phyloP scores from a whole-genome alignment of 345 rosid genomes.

The Rhodamnia argentea region DNA sequence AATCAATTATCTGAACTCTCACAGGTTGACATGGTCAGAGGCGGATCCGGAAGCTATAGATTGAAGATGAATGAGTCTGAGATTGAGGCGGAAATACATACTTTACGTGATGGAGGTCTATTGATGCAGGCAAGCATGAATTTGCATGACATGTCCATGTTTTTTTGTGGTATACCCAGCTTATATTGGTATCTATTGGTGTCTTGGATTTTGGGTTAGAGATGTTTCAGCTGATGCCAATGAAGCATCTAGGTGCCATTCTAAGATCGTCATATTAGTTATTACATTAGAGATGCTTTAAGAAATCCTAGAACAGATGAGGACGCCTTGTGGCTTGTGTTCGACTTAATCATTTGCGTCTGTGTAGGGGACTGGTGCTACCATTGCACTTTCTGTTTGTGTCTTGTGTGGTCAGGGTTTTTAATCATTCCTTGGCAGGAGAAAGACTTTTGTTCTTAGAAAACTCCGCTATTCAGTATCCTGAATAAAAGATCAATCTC shows the following conservation, averaged over 20 bases:
- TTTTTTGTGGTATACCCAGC: not conserved
- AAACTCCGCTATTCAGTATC: not conserved
- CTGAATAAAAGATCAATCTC: not conserved
- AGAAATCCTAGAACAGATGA: not conserved
- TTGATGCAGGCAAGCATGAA: conserved; percentile 84
- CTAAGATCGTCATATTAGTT: not conserved
- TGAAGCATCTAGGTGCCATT: not conserved
- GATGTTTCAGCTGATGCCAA: not conserved
- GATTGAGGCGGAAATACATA: conserved; percentile 94
- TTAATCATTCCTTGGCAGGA: not conserved
- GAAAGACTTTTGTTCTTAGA: not conserved
- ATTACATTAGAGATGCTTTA: not conserved
- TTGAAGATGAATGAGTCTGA: conserved; percentile 83
- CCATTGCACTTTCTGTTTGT: not conserved
- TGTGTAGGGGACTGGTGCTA: not conserved
- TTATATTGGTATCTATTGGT: not conserved
- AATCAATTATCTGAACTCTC: conserved; percentile 7
- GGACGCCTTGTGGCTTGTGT: not conserved
- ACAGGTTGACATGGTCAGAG: conserved; percentile 91
- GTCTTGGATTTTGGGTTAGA: not conserved
- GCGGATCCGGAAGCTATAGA: conserved; percentile 90
- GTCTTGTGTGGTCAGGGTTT: not conserved
- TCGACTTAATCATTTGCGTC: not conserved
- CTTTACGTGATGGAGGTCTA: conserved; percentile 96
- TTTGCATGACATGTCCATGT: not conserved